These are phyloP conservation scores for Phellinidium pouzarii DNA, from an alignment of 1,284 basidiomycete species.

Conservation along the genomic window DNA sequence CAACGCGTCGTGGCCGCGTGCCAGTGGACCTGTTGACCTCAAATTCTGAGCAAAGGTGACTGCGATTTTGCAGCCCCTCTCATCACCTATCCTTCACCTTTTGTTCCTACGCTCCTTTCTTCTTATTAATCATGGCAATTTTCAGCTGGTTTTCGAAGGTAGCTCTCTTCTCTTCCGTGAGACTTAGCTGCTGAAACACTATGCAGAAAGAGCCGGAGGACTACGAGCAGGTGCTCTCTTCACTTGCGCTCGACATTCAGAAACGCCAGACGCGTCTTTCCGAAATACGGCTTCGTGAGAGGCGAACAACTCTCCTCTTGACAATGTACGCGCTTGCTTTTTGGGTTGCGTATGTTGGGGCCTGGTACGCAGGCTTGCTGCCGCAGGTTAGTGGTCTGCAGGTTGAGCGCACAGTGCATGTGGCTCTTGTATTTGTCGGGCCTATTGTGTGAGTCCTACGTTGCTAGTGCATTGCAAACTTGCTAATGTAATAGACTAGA, in stretches of 20 bases:
- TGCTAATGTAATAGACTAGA: conserved; percentile 35
- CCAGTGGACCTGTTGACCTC: conserved; percentile 2
- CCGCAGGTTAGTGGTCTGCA: conserved; percentile 36
- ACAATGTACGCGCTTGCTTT: conserved; percentile 77
- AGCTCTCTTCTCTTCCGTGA: neutral
- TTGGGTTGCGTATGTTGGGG: conserved; percentile 74
- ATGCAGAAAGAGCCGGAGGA: conserved; percentile 46
- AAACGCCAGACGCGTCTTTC: conserved; percentile 76
- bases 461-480: neutral
- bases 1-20: neutral
- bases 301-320: conserved; percentile 72
- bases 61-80: too few relatives aligned
- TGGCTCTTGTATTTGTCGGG: conserved; percentile 57
- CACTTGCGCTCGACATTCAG: conserved; percentile 60
- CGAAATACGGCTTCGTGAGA: conserved; percentile 83
- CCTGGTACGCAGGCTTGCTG: conserved; percentile 74
- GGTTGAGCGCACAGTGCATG: conserved; percentile 43
- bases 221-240: conserved; percentile 62
- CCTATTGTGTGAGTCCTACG: conserved; percentile 69
- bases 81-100: neutral
- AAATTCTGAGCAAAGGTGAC: neutral
- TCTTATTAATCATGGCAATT: conserved; percentile 8
- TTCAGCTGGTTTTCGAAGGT: conserved; percentile 19
- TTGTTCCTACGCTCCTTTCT: neutral
- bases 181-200: neutral